phyloP scores from a whole-genome alignment of 768 basidiomycete genomes.

The Lentinula sp. region DNA sequence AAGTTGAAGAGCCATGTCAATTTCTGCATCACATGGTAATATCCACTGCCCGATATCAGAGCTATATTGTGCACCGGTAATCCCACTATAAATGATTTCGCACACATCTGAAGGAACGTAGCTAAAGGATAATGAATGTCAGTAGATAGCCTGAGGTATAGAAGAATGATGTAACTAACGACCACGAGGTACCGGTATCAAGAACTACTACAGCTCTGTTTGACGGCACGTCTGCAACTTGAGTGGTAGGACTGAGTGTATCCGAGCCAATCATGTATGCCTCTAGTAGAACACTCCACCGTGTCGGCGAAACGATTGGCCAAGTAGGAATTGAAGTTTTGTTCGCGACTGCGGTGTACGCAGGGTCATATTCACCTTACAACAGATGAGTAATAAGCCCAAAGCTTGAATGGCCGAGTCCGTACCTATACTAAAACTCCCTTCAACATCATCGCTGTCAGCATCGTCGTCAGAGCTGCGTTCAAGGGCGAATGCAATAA shows the following conservation, averaged over 20 bases:
- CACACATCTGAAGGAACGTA: constrained; percentile 65
- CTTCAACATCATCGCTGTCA: constrained; percentile 55
- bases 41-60: constrained; percentile 52
- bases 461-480: constrained; percentile 45
- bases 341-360: constrained; percentile 54
- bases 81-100: constrained; percentile 60
- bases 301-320: constrained; percentile 53
- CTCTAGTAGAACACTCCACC: constrained; percentile 78
- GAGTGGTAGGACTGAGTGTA: constrained; percentile 46
- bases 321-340: constrained; percentile 64
- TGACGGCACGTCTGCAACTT: constrained; percentile 50
- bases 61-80: constrained; percentile 60
- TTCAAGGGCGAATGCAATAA: constrained; percentile 72
- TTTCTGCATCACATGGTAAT: constrained; percentile 69
- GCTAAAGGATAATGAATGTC: constrained; percentile 24
- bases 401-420: background rate
- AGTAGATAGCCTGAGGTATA: background rate
- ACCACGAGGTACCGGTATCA: constrained; percentile 80
- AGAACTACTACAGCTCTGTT: constrained; percentile 72
- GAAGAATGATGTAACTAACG: constrained; percentile 34
- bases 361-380: constrained; percentile 60
- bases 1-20: constrained; percentile 77
- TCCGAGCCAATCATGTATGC: constrained; percentile 56
- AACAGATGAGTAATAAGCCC: background rate
- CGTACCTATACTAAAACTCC: constrained; percentile 69